phyloP scores from a whole-genome alignment of 1,284 basidiomycete genomes.

The Malassezia slooffiae region DNA sequence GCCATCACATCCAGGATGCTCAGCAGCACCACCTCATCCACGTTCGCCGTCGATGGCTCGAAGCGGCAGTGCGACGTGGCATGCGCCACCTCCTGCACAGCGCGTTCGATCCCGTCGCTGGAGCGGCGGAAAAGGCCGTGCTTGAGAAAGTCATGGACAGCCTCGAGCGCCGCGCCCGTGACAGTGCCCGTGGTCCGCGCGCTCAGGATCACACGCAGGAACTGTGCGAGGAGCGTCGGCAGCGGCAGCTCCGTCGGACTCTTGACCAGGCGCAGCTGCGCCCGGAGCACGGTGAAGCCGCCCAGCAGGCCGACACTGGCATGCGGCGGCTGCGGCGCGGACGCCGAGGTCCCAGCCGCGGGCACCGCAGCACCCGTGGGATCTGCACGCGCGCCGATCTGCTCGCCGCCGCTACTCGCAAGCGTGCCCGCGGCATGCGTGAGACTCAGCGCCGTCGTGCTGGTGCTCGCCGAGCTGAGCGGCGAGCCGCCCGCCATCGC shows the following conservation, averaged over 20 bases:
- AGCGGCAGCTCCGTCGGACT: conserved; percentile 27
- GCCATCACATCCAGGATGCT: conserved; percentile 84
- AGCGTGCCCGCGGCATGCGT: conserved; percentile 11
- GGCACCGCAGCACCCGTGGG: neutral
- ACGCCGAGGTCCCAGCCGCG: neutral
- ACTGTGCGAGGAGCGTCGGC: conserved; percentile 48
- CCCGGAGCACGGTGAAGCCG: conserved; percentile 75
- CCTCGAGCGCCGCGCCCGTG: conserved; percentile 73
- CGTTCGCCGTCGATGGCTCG: conserved; percentile 74
- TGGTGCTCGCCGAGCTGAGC: conserved; percentile 18
- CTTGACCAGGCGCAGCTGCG: conserved; percentile 51
- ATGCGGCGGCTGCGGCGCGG: conserved; percentile 10
- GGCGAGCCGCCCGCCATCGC: conserved; percentile 16
- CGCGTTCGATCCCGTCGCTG: conserved; percentile 46
- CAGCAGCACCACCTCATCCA: conserved; percentile 83
- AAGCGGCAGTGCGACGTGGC: conserved; percentile 93
- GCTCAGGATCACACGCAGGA: conserved; percentile 84
- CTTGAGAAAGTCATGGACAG: conserved; percentile 75
- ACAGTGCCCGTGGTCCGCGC: conserved; percentile 86
- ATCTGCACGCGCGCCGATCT: neutral
- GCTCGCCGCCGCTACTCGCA: no score
- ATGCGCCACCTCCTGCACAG: conserved; percentile 72
- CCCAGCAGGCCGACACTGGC: conserved; percentile 57
- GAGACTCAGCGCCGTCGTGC: conserved; percentile 14
- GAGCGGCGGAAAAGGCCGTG: conserved; percentile 59